phyloP scores from a whole-genome alignment of 2,329 filamentous ascomycete species.

The Thermochaetoides dissita region DNA sequence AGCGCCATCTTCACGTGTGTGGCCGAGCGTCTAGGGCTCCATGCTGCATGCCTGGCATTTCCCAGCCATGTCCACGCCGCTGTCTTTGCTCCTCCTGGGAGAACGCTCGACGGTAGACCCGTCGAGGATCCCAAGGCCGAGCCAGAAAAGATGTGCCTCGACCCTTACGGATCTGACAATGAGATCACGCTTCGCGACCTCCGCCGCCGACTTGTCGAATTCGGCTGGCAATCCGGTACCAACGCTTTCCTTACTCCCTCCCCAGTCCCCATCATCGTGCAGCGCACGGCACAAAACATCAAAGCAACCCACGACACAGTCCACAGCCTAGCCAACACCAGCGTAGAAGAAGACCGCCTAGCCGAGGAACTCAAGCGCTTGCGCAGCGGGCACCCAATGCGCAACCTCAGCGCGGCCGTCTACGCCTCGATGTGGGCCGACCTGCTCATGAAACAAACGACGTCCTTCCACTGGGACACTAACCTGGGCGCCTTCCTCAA shows the following conservation, averaged over 20 bases:
- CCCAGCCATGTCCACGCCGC: constrained; percentile 77
- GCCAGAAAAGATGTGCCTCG: constrained; percentile 58
- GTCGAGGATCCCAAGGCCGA: constrained; percentile 8
- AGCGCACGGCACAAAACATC: constrained; percentile 71
- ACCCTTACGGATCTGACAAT: constrained; percentile 58
- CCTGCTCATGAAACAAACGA: constrained; percentile 38
- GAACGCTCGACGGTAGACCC: constrained; percentile 41
- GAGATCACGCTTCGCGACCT: constrained; percentile 52
- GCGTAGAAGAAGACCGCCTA: constrained; percentile 18
- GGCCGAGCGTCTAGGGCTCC: constrained; percentile 58
- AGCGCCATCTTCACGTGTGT: constrained; percentile 75
- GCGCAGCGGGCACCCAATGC: constrained; percentile 37
- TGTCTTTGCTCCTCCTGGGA: constrained; percentile 46
- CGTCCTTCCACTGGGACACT: constrained; percentile 40
- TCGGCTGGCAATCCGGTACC: constrained; percentile 28
- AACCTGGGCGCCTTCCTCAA: constrained; percentile 51
- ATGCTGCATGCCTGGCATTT: constrained; percentile 66
- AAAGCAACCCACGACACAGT: constrained; percentile 42
- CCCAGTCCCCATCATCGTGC: constrained; percentile 50
- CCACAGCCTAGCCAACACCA: constrained; percentile 29
- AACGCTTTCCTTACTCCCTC: constrained; percentile 50
- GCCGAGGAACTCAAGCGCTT: constrained; percentile 24
- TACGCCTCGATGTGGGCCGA: constrained; percentile 65
- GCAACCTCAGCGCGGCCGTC: constrained; percentile 42
- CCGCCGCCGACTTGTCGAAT: constrained; percentile 39